Conservation (phyloP, 1,284 basidiomycete genomes). For the Lentinus polychrous region DNA sequence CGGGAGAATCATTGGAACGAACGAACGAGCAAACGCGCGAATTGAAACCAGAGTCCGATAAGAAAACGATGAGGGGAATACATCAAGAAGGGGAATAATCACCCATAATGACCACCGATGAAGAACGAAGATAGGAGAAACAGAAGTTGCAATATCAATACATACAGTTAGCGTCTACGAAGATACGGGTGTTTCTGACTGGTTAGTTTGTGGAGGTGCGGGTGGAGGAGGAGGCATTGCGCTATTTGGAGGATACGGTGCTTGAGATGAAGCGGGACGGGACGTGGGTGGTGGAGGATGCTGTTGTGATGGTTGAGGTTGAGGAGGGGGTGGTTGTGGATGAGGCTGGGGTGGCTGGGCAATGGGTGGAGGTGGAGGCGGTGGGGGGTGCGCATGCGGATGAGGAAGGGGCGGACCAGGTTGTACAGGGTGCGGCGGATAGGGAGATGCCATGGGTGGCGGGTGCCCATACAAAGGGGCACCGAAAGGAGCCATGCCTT, state of each 20-base stretch:
- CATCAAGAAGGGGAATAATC: conserved; percentile 6
- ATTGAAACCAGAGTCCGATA: background rate
- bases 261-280: conserved; percentile 40
- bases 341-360: conserved; percentile 29
- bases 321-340: conserved; percentile 25
- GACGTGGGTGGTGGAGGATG: conserved; percentile 20
- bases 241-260: conserved; percentile 35
- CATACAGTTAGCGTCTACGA: conserved; percentile 17
- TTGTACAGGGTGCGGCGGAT: conserved; percentile 27
- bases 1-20: background rate
- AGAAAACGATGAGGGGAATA: conserved; percentile 8
- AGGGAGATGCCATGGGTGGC: conserved; percentile 24
- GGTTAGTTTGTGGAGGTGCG: conserved; percentile 28
- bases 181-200: conserved; percentile 17
- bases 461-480: conserved; percentile 47
- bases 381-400: conserved; percentile 36
- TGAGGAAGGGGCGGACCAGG: conserved; percentile 33
- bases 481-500: conserved; percentile 45
- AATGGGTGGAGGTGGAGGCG: conserved; percentile 25
- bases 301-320: conserved; percentile 25
- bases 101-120: background rate
- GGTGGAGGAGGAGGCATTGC: conserved; percentile 16
- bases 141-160: conserved; percentile 15
- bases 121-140: conserved; percentile 3
- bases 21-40: background rate